Evolutionary conservation across 805 yeast genomes (phyloP), one percentile per base, ranked within the genome.

Genomic region (Sugiyamaella marilandica): DNA sequence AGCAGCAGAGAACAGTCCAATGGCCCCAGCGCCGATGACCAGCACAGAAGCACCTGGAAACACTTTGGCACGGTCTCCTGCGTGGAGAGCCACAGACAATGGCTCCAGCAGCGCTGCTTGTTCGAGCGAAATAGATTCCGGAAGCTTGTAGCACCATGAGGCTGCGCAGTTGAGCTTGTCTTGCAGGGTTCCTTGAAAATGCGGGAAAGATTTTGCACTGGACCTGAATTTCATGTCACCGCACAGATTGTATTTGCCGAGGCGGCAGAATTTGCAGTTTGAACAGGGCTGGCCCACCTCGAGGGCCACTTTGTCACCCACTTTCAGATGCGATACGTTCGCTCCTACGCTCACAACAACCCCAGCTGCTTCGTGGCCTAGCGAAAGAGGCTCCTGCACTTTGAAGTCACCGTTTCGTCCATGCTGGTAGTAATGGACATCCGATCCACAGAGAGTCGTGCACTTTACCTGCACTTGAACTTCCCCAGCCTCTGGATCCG

Each of bases 161-260:
- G 86, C 90, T 13, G 94, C 94, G 61, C 85, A 79, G 45, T 57
- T 57, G 51, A 57, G 39, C 31, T 49, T 39, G 8, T 56, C 50
- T 29, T 57, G 60, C 60, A 89, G 73, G 5, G 96, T 89, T 49
- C 92, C 95, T 63, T 86, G 91, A 55, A 80, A 76, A 52, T 89
- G 91, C 8, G 96, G 96, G 46, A 43, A 57, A 9, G 52, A 29
- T 37, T 57, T 57, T 19, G 60, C 60, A 14, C 95, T 87, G 32
- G 96, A 95, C 31, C 96, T 94, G 72, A 89, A 89, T n/a, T 75
- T 78, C 95, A 89, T 86, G 58, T 82, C 80, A 8, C 94, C 92
- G 65, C 95, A 87, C 63, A 89, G 72, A 67, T 89, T 87, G 74
- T 89, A 89, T 52, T 78, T 73, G 26, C 96, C 96, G 3, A 95